Evolutionary conservation across 2,329 filamentous ascomycete species (phyloP).

Genomic region (Pyrenochaeta sp.): DNA sequence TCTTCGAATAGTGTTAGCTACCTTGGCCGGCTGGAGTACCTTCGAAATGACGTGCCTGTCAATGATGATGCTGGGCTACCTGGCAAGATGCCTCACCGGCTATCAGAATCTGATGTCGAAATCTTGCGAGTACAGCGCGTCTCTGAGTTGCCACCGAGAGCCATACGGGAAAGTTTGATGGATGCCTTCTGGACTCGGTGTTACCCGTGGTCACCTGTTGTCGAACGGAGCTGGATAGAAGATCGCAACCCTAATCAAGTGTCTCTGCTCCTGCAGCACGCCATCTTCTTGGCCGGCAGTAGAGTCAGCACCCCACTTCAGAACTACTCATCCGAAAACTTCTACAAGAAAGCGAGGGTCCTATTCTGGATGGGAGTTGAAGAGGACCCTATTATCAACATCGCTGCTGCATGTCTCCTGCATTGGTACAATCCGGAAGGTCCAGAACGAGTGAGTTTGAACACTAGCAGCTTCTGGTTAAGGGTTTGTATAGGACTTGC

Average conservation of each 20-base stretch:
- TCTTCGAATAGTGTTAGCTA: slow-evolving; percentile 40
- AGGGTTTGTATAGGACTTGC: slow-evolving; percentile 54
- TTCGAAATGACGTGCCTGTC: slow-evolving; percentile 45
- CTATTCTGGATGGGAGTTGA: slow-evolving; percentile 48
- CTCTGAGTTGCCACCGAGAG: slow-evolving; percentile 38
- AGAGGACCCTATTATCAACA: slow-evolving; percentile 52
- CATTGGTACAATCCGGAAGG: slow-evolving; percentile 57
- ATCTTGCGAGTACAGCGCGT: slow-evolving; percentile 41
- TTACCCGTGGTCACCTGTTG: slow-evolving; percentile 54
- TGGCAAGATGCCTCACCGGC: slow-evolving; percentile 35
- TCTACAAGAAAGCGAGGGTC: slow-evolving; percentile 45
- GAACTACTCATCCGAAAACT: slow-evolving; percentile 43
- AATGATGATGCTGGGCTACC: slow-evolving; percentile 43
- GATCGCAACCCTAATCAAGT: slow-evolving; percentile 35
- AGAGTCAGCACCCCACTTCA: slow-evolving; percentile 49
- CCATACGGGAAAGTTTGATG: slow-evolving; percentile 49
- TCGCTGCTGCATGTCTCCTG: slow-evolving; percentile 50
- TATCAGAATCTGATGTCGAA: slow-evolving; percentile 40
- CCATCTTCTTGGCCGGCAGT: slow-evolving; percentile 54
- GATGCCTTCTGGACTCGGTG: slow-evolving; percentile 53
- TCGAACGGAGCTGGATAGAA: slow-evolving; percentile 53
- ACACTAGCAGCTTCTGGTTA: slow-evolving; percentile 57
- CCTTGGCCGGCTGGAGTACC: slow-evolving; percentile 43
- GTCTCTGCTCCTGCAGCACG: slow-evolving; percentile 46
- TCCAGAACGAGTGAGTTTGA: slow-evolving; percentile 52